Evolutionary conservation across 2,329 filamentous ascomycete species (phyloP), one percentile per base, ranked within the genome.

Genomic region (Trichophyton verrucosum): DNA sequence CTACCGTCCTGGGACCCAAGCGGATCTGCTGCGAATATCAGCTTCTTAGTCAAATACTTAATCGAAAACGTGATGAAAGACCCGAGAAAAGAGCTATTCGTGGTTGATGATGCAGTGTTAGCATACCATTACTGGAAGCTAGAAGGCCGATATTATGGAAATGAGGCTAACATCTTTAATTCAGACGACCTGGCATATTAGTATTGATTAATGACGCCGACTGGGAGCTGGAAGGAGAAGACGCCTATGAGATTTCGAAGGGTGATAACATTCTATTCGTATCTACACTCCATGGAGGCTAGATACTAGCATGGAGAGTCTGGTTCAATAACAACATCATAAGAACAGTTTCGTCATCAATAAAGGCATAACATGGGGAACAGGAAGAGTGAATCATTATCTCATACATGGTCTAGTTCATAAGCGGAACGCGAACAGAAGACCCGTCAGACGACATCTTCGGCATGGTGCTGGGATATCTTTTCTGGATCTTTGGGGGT

Each of bases 171-270:
- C 67, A 68, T 71, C 59, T 15, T 13, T 58, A 58, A 17, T n/a
- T 27, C 61, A 97, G 92, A 63, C 91, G 94, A 59, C 94, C 94
- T 3, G 94, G 94, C 2, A 96, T 99, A 72, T 82, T 99, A 49
- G 92, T 96, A 30, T 81, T 99, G 61, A 95, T 99, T 74, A 99
- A 99, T 72, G 94, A 99, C 68, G 89, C 91, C 27, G 94, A 99
- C 73, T 99, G 94, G 94, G 94, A 97, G 74, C 82, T 99, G 11
- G 94, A 97, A 75, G 94, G 91, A 17, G 92, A 97, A 75, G 91
- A 94, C 71, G 82, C 85, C 66, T 97, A 97, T 71, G 86, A 91
- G 74, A 76, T 99, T 61, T 85, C 92, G 75, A 75, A 79, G 64
- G 82, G 85, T 62, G 94, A 99, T 77, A 92, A 88, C 71, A 88